phyloP scores from a whole-genome alignment of 768 basidiomycete species.

The Auricularia auricula-judae region DNA sequence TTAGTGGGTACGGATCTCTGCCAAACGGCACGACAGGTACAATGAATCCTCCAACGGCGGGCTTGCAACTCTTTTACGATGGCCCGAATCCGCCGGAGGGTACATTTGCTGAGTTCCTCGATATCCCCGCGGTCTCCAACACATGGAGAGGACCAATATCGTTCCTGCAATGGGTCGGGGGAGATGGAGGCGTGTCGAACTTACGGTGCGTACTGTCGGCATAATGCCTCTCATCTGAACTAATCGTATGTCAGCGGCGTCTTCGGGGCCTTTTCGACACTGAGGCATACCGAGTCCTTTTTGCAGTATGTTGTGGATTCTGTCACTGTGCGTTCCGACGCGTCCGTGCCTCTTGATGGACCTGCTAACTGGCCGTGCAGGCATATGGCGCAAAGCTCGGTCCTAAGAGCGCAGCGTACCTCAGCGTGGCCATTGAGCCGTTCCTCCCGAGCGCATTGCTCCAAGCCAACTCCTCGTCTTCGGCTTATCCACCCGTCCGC shows the following conservation, averaged over 20 bases:
- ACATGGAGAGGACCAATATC: not conserved
- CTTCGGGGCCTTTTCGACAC: slow-evolving; percentile 1
- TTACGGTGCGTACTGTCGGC: not conserved
- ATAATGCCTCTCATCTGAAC: not conserved
- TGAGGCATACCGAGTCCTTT: not conserved
- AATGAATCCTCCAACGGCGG: not conserved
- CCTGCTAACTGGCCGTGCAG: not conserved
- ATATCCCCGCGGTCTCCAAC: slow-evolving; percentile 1
- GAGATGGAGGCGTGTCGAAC: not conserved
- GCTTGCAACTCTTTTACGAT: slow-evolving; percentile 13
- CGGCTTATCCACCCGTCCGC: slow-evolving; percentile 12
- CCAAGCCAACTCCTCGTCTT: slow-evolving; percentile 1
- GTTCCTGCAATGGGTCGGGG: not conserved
- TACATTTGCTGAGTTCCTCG: slow-evolving; percentile 12
- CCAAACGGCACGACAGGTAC: not conserved
- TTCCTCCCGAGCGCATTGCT: slow-evolving; percentile 7
- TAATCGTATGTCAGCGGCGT: slow-evolving; percentile 3
- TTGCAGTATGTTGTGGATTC: not conserved
- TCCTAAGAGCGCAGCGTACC: not conserved
- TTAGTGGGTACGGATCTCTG: not conserved
- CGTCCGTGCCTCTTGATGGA: not conserved
- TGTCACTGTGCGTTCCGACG: not conserved
- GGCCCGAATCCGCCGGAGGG: slow-evolving; percentile 11
- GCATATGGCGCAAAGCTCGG: not conserved
- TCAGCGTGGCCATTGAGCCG: slow-evolving; percentile 6